Base-by-base conservation (phyloP, 2,329 filamentous ascomycete genomes). In the Calonectria fujianensis region DNA sequence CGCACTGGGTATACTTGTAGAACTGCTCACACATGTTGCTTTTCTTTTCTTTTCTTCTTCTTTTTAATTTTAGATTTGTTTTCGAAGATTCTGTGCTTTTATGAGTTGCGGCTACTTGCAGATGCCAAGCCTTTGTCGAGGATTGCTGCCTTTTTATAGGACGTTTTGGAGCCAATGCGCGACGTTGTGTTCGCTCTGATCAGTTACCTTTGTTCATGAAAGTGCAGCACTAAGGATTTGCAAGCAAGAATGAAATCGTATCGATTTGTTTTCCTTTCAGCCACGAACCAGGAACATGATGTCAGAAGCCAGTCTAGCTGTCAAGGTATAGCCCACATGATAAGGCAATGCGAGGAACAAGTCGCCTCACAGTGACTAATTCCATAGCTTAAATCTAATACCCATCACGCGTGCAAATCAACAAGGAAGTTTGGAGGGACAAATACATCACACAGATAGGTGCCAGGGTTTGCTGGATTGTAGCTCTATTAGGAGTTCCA, bases 31-130 rank as follows among this genome's bases (percentile, higher is more conserved):
- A 63, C 57, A 63, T 63, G 3, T 39, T 37, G 54, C 20, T 6
- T 37, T 39, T n/a, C 29, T 10, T 13, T 29, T 14, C 3, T 27
- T 16, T 7, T 32, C 11, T 29, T 54, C 1, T 20, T 54, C 32
- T 18, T 8, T 16, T 24, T 24, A 24, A 24, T 24, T 24, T 24
- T 24, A 24, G 24, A 3, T 20, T 3, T 20, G 41, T 54, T 18
- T 3, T 16, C 31, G 10, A n/a, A 31, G 14, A n/a, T 57, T 57
- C 9, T 32, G 20, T 32, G 31, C 31, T 13, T 11, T 35, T 6
- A 57, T 10, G 27, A 31, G 35, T 29, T 41, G 35, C 57, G 57
- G 57, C 24, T 63, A 63, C 24, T 39, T 29, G 57, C 37, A 63
- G 57, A 3, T 41, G 16, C 20, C 16, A 24, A 29, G 35, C 7